Percentiles rank a stretch among this genome's conserved stretches.
phyloP scores from a whole-genome alignment of 495 filamentous ascomycete species.

The Aspergillus egyptiacus region DNA sequence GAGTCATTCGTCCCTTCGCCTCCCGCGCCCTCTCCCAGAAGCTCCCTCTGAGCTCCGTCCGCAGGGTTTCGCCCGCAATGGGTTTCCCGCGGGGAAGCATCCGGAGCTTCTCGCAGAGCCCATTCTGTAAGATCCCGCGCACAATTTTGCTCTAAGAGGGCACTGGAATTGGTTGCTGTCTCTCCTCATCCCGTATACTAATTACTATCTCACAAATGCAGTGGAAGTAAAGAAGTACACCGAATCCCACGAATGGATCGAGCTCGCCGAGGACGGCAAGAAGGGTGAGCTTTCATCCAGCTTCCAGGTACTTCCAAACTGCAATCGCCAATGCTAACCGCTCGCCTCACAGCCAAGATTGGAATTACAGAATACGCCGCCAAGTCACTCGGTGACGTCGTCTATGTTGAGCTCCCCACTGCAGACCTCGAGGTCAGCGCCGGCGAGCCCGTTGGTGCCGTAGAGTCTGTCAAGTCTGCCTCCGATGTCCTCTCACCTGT shows the following conservation, averaged over 20 bases:
- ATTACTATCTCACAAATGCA: slow-evolving; percentile 24
- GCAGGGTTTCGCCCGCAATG: slow-evolving; percentile 37
- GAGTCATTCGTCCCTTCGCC: slow-evolving; percentile 38
- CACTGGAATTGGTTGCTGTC: slow-evolving; percentile 9
- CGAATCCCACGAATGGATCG: slow-evolving; percentile 97
- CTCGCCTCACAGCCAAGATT: slow-evolving; percentile 55
- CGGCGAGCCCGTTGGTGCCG: slow-evolving; percentile 82
- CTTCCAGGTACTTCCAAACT: neutral
- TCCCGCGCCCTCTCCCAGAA: slow-evolving; percentile 40
- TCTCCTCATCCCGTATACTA: slow-evolving; percentile 16
- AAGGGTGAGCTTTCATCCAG: slow-evolving; percentile 26
- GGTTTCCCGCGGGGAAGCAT: slow-evolving; percentile 48
- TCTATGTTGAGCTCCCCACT: slow-evolving; percentile 88
- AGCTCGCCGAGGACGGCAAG: slow-evolving; percentile 68
- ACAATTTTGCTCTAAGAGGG: slow-evolving; percentile 4
- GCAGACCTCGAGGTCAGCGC: slow-evolving; percentile 53
- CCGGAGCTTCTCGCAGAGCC: slow-evolving; percentile 44
- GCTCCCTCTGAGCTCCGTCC: slow-evolving; percentile 31
- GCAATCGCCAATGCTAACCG: neutral
- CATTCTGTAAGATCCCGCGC: slow-evolving; percentile 33
- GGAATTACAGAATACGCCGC: slow-evolving; percentile 91
- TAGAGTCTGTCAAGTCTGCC: slow-evolving; percentile 96
- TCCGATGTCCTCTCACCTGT: slow-evolving; percentile 92
- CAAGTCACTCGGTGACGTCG: slow-evolving; percentile 85
- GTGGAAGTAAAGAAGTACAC: slow-evolving; percentile 79